These are phyloP conservation scores for Penicillium angulare DNA, from an alignment of 495 filamentous ascomycete species.

Conservation along the genomic window DNA sequence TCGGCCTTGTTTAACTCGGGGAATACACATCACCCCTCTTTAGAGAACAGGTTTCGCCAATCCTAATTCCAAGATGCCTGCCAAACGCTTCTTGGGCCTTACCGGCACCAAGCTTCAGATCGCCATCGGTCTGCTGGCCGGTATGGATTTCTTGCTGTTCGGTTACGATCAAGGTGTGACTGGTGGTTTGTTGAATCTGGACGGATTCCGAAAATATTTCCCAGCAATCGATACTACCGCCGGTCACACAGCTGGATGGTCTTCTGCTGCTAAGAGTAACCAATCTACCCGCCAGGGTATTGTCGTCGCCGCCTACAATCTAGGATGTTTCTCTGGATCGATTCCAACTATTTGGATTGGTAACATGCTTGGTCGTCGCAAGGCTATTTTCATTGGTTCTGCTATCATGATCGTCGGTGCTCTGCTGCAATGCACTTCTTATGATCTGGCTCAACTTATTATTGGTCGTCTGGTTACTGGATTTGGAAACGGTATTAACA, in stretches of 20 bases:
- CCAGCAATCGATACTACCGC: constrained; percentile 52
- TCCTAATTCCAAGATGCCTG: constrained; percentile 14
- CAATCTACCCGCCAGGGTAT: constrained; percentile 59
- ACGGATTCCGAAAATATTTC: constrained; percentile 53
- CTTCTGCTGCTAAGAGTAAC: constrained; percentile 29
- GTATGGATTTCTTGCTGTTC: constrained; percentile 67
- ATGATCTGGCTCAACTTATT: constrained; percentile 61
- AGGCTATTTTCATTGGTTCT: constrained; percentile 54
- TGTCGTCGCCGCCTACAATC: constrained; percentile 64
- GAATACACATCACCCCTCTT: not conserved
- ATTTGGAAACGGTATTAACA: constrained; percentile 64
- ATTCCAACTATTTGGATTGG: constrained; percentile 59
- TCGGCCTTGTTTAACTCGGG: constrained; percentile 1
- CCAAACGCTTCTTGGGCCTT: constrained; percentile 58
- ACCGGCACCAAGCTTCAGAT: constrained; percentile 63
- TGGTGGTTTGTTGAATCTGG: constrained; percentile 56
- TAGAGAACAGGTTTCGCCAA: not conserved
- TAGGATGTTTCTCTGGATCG: constrained; percentile 64
- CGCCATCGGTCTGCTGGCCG: constrained; percentile 66
- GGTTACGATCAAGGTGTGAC: constrained; percentile 61
- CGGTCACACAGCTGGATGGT: constrained; percentile 14
- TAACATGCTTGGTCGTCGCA: constrained; percentile 56
- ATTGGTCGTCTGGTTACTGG: constrained; percentile 60
- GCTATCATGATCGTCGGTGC: constrained; percentile 59
- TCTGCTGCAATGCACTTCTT: constrained; percentile 61